A percentile compares a stretch with the other conserved stretches of the same genome.
Evolutionary conservation across 768 basidiomycete species (phyloP).

Genomic region (Suillus tomentosus): DNA sequence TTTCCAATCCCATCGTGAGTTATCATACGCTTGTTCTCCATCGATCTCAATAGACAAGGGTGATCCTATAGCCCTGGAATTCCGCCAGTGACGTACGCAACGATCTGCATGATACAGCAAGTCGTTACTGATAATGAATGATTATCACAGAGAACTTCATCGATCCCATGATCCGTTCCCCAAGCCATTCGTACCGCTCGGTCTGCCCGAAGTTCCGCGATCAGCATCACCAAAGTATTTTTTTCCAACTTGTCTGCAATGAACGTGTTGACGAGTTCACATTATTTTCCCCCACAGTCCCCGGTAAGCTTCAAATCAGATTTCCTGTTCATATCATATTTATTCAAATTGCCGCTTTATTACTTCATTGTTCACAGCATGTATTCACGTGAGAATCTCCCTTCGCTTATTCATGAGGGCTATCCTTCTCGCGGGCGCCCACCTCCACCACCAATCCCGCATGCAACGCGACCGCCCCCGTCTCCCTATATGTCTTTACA

Average conservation of each 20-base stretch:
- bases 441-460: neutral
- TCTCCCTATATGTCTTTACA: constrained; percentile 2
- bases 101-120: neutral
- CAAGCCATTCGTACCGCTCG: constrained; percentile 22
- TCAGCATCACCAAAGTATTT: constrained; percentile 25
- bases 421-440: neutral
- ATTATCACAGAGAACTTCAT: constrained; percentile 15
- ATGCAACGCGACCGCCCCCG: constrained; percentile 21
- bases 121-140: neutral
- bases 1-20: constrained; percentile 25
- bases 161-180: constrained; percentile 18
- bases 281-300: constrained; percentile 16
- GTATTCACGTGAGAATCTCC: constrained; percentile 28
- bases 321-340: constrained; percentile 8
- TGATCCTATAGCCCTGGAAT: constrained; percentile 14
- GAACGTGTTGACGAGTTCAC: constrained; percentile 12
- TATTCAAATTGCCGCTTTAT: constrained; percentile 16
- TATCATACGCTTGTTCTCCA: neutral
- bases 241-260: constrained; percentile 1
- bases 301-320: constrained; percentile 27
- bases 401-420: constrained; percentile 1
- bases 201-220: constrained; percentile 20
- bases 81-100: constrained; percentile 21
- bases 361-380: constrained; percentile 13
- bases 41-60: constrained; percentile 7